Evolutionary conservation across 768 basidiomycete genomes (phyloP), one percentile per base, ranked within the genome.

Genomic region (Collybiopsis luxurians): DNA sequence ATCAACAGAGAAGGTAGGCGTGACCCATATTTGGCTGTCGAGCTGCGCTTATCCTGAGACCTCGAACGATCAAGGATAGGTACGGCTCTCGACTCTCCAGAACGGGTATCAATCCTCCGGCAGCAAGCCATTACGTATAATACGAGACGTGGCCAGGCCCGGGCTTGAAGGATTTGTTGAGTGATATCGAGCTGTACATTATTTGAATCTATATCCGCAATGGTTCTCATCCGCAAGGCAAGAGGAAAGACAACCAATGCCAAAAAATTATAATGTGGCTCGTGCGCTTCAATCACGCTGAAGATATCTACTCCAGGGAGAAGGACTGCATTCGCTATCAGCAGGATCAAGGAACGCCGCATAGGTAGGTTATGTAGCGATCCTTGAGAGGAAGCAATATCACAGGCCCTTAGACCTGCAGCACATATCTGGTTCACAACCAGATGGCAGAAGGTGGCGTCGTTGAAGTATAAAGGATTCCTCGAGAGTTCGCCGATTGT

Each of bases 211-310:
- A 82, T 64, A 27, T 82, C 76, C 1, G 73, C 63, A 11, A 78
- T 70, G 0, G 83, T 84, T 63, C 80, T 79, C 62, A 90, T 69
- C 1, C 71, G 66, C 47, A 88, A 62, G 9, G 76, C 73, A 7
- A 92, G 72, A 13, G 88, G 89, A 7, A 90, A 71, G 10, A 91
- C 69, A 10, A 92, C 68, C 0, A 81, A 81, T 4, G 81, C 75
- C n/a, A 90, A 74, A 64, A 85, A 87, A 40, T 80, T 77, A 59
- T 85, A 77, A 1, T 84, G 80, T 0, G 85, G 78, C 0, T 69
- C 64, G 19, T 77, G 79, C 59, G 78, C 80, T 63, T 84, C 85
- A 21, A 92, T 60, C 60, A 84, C 77, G 0, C 73, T 69, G 21
- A 89, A 69, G 9, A 85, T 70, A 59, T 88, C 82, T 1, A 72